These are phyloP conservation scores for Suhomyces terraborum DNA, from an alignment of 1,139 yeast genomes.

Conservation along the genomic window DNA sequence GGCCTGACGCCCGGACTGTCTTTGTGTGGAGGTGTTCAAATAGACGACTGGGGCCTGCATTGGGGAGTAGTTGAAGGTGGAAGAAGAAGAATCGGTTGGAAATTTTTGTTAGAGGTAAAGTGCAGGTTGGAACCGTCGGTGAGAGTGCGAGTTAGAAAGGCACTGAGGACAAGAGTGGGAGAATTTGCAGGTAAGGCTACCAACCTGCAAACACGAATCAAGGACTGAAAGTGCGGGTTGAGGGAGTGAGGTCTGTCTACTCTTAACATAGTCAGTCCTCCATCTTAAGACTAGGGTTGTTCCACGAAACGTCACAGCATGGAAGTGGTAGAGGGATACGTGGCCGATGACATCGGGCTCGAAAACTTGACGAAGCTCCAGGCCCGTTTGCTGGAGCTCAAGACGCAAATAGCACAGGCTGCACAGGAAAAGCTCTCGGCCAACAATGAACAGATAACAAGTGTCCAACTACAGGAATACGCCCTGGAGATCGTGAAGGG, in stretches of 20 bases:
- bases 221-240: too few species aligned
- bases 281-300: not conserved
- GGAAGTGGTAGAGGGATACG: conserved; percentile 28
- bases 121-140: conserved; percentile 4
- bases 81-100: conserved; percentile 5
- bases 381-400: conserved; percentile 12
- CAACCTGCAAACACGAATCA: too few species aligned
- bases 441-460: conserved; percentile 1
- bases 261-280: not conserved
- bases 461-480: not conserved
- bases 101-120: conserved; percentile 9
- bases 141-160: not conserved
- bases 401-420: conserved; percentile 18
- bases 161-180: too few species aligned
- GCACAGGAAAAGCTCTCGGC: conserved; percentile 12
- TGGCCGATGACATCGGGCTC: conserved; percentile 30
- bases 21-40: conserved; percentile 79
- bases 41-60: conserved; percentile 57
- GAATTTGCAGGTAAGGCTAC: not conserved
- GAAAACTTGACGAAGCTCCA: conserved; percentile 26
- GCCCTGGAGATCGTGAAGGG: conserved; percentile 10
- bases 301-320: not conserved
- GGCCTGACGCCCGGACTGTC: conserved; percentile 97
- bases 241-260: not conserved
- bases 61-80: conserved; percentile 6